These are phyloP conservation scores for Aspergillus cavernicola DNA, from an alignment of 495 filamentous ascomycete genomes.

Conservation along the genomic window DNA sequence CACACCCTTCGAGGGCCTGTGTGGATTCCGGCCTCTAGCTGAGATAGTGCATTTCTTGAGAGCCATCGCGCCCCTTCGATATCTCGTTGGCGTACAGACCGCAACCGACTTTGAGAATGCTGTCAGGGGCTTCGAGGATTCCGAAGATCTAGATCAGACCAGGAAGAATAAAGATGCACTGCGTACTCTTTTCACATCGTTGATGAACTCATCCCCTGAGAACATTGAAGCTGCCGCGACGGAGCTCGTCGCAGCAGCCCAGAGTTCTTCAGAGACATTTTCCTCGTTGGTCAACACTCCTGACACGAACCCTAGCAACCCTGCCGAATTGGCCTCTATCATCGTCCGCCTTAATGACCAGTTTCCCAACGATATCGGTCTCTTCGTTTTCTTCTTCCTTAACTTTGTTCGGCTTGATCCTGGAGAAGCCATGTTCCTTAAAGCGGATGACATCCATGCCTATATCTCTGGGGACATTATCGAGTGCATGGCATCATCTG, in stretches of 20 bases:
- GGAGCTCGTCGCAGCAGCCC: conserved; percentile 67
- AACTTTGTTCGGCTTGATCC: conserved; percentile 77
- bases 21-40: conserved; percentile 83
- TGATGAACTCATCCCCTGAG: conserved; percentile 74
- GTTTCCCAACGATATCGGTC: conserved; percentile 72
- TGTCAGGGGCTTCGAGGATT: conserved; percentile 62
- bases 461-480: conserved; percentile 96
- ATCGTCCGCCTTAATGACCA: conserved; percentile 70
- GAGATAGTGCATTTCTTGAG: conserved; percentile 87
- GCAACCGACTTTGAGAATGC: conserved; percentile 65
- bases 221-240: conserved; percentile 60
- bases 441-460: conserved; percentile 94
- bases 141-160: conserved; percentile 52
- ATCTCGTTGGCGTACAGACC: conserved; percentile 66
- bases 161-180: conserved; percentile 76
- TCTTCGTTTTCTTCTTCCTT: conserved; percentile 77
- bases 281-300: conserved; percentile 32
- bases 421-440: conserved; percentile 93
- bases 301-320: conserved; percentile 35
- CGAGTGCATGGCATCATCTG: conserved; percentile 97
- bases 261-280: conserved; percentile 43
- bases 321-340: conserved; percentile 66
- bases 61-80: conserved; percentile 66
- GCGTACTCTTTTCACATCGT: conserved; percentile 62
- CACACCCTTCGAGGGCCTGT: conserved; percentile 92